Conservation (phyloP, 2,329 filamentous ascomycete genomes). For the Diaporthe nobilis region DNA sequence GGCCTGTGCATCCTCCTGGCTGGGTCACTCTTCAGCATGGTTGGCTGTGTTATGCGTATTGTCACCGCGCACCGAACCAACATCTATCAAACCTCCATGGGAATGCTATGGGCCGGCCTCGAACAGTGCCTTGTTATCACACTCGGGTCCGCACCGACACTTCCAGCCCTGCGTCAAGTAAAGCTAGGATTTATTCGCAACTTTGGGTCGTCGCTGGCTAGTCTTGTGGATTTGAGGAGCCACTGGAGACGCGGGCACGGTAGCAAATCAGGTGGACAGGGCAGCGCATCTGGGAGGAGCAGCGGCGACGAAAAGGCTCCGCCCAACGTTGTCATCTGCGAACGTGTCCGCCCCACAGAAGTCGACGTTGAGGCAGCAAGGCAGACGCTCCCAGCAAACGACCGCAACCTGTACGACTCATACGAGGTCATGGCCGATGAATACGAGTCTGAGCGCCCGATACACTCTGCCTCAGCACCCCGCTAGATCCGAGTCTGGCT, state of each 20-base stretch:
- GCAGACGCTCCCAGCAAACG: not conserved
- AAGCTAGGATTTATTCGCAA: not conserved
- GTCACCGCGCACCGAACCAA: not conserved
- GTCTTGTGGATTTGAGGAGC: not conserved
- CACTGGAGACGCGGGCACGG: not conserved
- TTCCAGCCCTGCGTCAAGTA: not conserved
- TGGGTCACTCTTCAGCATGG: constrained; percentile 37
- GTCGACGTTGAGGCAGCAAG: not conserved
- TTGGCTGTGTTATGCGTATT: constrained; percentile 16
- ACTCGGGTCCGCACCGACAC: not conserved
- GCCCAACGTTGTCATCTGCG: not conserved
- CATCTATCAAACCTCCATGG: not conserved
- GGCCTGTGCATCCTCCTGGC: constrained; percentile 38
- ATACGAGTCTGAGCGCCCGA: not conserved
- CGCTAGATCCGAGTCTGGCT: not conserved
- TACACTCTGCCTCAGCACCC: not conserved
- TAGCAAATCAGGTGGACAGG: not conserved
- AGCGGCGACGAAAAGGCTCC: not conserved
- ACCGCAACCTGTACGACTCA: not conserved
- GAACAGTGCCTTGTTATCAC: not conserved
- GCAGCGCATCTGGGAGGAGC: not conserved
- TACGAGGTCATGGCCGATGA: not conserved
- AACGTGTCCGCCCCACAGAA: not conserved
- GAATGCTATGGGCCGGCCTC: not conserved
- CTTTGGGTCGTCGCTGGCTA: not conserved